Percentiles rank a stretch among this genome's conserved stretches.
Evolutionary conservation across 257 asterid species (phyloP).

Genomic region (Plantago elongata): DNA sequence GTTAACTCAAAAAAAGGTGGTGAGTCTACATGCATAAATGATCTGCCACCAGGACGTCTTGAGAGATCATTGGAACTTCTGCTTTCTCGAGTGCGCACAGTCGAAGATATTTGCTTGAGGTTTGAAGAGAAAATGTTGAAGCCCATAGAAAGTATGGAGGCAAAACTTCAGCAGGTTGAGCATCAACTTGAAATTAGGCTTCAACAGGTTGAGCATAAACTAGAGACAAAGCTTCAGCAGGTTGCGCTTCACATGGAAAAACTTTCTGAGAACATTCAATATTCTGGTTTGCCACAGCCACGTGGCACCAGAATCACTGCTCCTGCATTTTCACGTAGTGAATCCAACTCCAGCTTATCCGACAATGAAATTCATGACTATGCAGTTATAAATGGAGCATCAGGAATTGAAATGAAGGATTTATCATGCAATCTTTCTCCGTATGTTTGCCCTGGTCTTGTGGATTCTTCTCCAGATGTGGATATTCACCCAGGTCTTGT

Average conservation of each 20-base stretch:
- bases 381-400: slow-evolving; percentile 19
- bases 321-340: slow-evolving; percentile 69
- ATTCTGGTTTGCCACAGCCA: slow-evolving; percentile 37
- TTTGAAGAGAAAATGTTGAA: slow-evolving; percentile 79
- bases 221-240: slow-evolving; percentile 71
- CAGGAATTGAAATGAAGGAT: slow-evolving; percentile 45
- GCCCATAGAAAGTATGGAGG: slow-evolving; percentile 79
- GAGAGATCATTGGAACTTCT: slow-evolving; percentile 69
- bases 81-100: slow-evolving; percentile 58
- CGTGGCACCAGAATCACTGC: slow-evolving; percentile 63
- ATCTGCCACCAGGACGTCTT: slow-evolving; percentile 29
- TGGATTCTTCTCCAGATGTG: slow-evolving; percentile 20
- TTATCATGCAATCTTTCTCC: slow-evolving; percentile 25
- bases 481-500: slow-evolving; percentile 49
- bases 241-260: slow-evolving; percentile 71
- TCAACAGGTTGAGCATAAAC: slow-evolving; percentile 31
- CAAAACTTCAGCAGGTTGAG: slow-evolving; percentile 74
- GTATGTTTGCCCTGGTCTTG: slow-evolving; percentile 46
- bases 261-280: slow-evolving; percentile 41
- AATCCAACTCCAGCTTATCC: slow-evolving; percentile 55
- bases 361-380: slow-evolving; percentile 36
- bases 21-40: slow-evolving; percentile 22
- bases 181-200: slow-evolving; percentile 44
- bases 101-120: slow-evolving; percentile 79
- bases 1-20: slow-evolving; percentile 13